Evolutionary conservation across 441 rosid species (phyloP), one percentile per base, ranked within the genome.

Genomic region (Metrosideros polymorpha): DNA sequence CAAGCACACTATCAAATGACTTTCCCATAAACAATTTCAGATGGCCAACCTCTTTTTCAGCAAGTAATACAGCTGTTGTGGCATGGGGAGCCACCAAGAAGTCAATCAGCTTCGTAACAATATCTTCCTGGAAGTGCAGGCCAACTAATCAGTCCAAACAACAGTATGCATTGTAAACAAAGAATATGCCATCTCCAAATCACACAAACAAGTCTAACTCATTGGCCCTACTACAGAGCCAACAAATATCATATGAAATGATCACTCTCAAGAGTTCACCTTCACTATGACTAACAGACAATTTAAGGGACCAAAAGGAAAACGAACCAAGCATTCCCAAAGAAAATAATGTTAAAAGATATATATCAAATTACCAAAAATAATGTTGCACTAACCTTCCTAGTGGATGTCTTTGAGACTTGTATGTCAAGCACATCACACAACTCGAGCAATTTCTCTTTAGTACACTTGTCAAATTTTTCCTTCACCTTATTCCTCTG

Each of bases 21-120:
- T 59, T 8, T 45, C 55, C 10, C 17, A 85, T 29, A 66, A 49
- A 22, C 71, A 39, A 83, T 13, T 18, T 63, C 52, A 56, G 87
- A 63, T 43, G 86, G 92, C 93, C 95, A 35, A 95, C 93, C 88
- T 96, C 98, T 88, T 93, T 93, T 88, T 95, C 98, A 32, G 93
- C 89, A 90, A 97, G 95, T 83, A 91, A 87, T 79, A 87, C 93
- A 43, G 91, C 85, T 50, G 94, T 93, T 86, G 97, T 95, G 35
- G 95, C 93, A 88, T 91, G 95, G 86, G 99, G 99, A 66, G 93
- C 94, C 89, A 89, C 92, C 96, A 98, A 90, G 93, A 95, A 98
- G 89, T 94, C 99, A 85, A 95, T 90, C 90, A 98, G 92, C 86
- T 90, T 93, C 25, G 90, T 32, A 66, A 95, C 87, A 83, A 96